phyloP scores from a whole-genome alignment of 305 asterid species.

The Fraxinus sp. region DNA sequence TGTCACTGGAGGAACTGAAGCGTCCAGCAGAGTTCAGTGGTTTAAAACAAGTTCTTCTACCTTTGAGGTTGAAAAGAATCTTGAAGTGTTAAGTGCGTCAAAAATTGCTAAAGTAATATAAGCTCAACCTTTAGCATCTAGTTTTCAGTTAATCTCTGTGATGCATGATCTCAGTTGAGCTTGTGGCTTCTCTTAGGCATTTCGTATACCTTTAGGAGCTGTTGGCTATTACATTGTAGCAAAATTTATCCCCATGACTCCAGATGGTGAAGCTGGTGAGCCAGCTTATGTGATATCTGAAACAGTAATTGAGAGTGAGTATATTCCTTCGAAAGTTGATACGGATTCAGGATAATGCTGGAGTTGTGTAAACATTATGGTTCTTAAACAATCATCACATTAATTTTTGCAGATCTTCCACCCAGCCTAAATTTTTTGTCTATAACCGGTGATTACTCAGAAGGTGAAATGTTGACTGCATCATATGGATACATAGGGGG shows the following conservation, averaged over 20 bases:
- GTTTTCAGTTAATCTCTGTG: constrained; percentile 16
- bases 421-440: constrained; percentile 94
- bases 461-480: constrained; percentile 89
- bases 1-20: constrained; percentile 98
- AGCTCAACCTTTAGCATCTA: constrained; percentile 16
- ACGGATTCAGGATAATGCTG: constrained; percentile 3
- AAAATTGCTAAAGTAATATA: constrained; percentile 84
- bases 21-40: constrained; percentile 99
- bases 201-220: constrained; percentile 93
- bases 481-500: constrained; percentile 98
- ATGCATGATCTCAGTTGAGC: constrained; percentile 17
- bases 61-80: constrained; percentile 69
- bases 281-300: constrained; percentile 82
- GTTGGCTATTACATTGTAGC: constrained; percentile 81
- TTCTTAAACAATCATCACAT: background rate
- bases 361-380: constrained; percentile 10
- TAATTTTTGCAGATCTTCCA: constrained; percentile 77
- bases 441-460: constrained; percentile 82
- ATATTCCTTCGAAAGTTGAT: constrained; percentile 12
- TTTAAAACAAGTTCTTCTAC: constrained; percentile 69
- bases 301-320: constrained; percentile 76
- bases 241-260: constrained; percentile 94
- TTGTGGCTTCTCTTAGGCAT: constrained; percentile 56
- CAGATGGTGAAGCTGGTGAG: constrained; percentile 98
- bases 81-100: constrained; percentile 80